Evolutionary conservation across 495 filamentous ascomycete species (phyloP), one percentile per base, ranked within the genome.

Genomic region (Aspergillus panamensis): DNA sequence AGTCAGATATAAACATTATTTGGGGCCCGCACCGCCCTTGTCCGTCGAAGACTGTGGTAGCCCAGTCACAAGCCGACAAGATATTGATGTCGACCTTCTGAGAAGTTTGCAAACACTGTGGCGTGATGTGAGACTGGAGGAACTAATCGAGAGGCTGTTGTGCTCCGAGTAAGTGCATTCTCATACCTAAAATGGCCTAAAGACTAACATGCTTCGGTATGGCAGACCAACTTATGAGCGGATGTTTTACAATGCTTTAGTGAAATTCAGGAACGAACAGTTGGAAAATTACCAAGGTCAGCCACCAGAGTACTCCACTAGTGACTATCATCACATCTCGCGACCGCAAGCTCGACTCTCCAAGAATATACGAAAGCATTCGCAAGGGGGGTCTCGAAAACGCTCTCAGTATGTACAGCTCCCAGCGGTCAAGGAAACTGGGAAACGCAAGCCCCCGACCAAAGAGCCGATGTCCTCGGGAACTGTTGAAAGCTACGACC

Each of bases 91-190:
- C 48, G 89, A 93, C 57, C 79, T 96, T 31, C 64, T 97, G 31
- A 80, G 90, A 30, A 92, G 96, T 67, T 74, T 98, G 49, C 87
- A 87, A 58, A 89, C 90, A 7, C 69, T 97, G 55, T 97, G 90
- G 91, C 92, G 96, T 72, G 83, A 83, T 55, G 86, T 87, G 44
- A 80, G 82, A 30, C 86, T 92, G 51, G 79, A 86, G n/a, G 76
- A 82, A 3, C 66, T 97, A n/a, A 77, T 87, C 35, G 73, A 83
- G 58, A 84, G 79, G 58, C 72, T 97, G 3, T 66, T 85, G 29
- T 83, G 77, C 55, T 72, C 84, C 12, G 86, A 89, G 88, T 93
- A 82, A 80, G 85, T 77, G 17, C 13, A 25, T 5, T 5, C 25
- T 25, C 25, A 25, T 25, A 25, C 25, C 5, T 25, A 2, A 25